These are phyloP conservation scores for Diaporthe sp. DNA, from an alignment of 2,329 filamentous ascomycete genomes.

Conservation along the genomic window DNA sequence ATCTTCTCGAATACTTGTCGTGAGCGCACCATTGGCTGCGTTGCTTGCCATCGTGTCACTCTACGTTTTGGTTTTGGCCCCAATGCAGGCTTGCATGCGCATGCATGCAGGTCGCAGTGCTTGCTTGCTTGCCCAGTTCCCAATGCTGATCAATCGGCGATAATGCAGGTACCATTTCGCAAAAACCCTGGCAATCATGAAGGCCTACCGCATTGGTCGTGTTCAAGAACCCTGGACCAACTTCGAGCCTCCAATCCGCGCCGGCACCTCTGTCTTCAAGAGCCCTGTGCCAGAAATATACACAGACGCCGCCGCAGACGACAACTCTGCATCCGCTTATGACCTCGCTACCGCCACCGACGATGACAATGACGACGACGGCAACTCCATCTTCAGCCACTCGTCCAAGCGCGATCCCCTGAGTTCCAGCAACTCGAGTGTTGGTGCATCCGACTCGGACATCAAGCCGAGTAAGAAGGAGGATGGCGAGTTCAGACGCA, in stretches of 20 bases:
- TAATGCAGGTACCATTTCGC: slow-evolving; percentile 68
- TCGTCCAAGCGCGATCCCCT: slow-evolving; percentile 29
- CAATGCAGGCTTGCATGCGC: slow-evolving; percentile 10
- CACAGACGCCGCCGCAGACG: neutral
- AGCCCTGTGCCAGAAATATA: slow-evolving; percentile 3
- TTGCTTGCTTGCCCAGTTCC: neutral
- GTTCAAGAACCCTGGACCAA: slow-evolving; percentile 64
- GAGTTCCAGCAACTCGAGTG: slow-evolving; percentile 38
- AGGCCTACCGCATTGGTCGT: slow-evolving; percentile 71
- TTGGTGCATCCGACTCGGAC: slow-evolving; percentile 14
- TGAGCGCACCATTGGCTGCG: neutral
- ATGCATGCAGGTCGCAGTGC: slow-evolving; percentile 4
- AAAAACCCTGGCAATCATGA: slow-evolving; percentile 69
- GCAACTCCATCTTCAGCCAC: slow-evolving; percentile 33
- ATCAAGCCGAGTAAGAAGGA: neutral
- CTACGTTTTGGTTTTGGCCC: neutral
- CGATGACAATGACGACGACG: slow-evolving; percentile 9
- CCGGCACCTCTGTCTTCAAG: slow-evolving; percentile 12
- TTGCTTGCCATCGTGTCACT: neutral
- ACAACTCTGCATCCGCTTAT: neutral
- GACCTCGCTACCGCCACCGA: slow-evolving; percentile 9
- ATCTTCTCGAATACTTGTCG: neutral
- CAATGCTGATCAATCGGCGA: slow-evolving; percentile 46
- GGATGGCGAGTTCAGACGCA: slow-evolving; percentile 16
- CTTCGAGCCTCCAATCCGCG: slow-evolving; percentile 68